These are phyloP conservation scores for Heterobasidion annosum DNA, from an alignment of 1,284 basidiomycete genomes.

Conservation along the genomic window DNA sequence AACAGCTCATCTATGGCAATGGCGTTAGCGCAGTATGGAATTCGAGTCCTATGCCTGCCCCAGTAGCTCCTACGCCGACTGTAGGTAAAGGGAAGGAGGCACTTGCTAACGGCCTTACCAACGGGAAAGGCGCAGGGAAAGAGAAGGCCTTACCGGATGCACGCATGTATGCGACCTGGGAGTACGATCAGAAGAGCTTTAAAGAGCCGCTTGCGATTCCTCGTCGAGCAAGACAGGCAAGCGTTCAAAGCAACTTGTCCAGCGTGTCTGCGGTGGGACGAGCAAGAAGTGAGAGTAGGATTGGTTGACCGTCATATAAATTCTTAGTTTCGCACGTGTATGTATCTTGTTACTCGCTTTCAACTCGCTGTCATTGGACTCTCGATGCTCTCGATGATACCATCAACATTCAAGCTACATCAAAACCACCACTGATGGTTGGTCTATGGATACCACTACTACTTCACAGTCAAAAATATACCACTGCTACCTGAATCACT, in stretches of 20 bases:
- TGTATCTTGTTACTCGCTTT: not conserved
- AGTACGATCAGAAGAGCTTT: conserved; percentile 59
- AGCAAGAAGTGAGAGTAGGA: not conserved
- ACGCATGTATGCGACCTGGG: conserved; percentile 65
- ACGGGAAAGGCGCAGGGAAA: conserved; percentile 15
- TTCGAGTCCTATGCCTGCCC: conserved; percentile 17
- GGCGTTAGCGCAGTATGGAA: conserved; percentile 16
- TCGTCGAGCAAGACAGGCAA: conserved; percentile 20
- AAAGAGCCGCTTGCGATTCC: conserved; percentile 33
- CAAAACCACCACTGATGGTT: not conserved
- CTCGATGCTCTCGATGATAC: no score
- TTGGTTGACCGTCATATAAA: not conserved
- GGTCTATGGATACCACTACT: not conserved
- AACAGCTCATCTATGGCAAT: conserved; percentile 52
- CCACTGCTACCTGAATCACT: not conserved
- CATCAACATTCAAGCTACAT: no score
- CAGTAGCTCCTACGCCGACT: conserved; percentile 14
- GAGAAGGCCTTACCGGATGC: conserved; percentile 50
- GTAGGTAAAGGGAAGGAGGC: conserved; percentile 9
- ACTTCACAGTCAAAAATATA: not conserved
- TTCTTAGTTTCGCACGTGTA: not conserved
- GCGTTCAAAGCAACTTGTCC: conserved; percentile 11
- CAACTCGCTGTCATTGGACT: not conserved
- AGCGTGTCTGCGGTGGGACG: not conserved
- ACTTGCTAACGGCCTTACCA: conserved; percentile 18